Percentiles rank a stretch among this genome's conserved stretches.
Evolutionary conservation across 2,329 filamentous ascomycete species (phyloP).

Genomic region (Aspergillus terreus): DNA sequence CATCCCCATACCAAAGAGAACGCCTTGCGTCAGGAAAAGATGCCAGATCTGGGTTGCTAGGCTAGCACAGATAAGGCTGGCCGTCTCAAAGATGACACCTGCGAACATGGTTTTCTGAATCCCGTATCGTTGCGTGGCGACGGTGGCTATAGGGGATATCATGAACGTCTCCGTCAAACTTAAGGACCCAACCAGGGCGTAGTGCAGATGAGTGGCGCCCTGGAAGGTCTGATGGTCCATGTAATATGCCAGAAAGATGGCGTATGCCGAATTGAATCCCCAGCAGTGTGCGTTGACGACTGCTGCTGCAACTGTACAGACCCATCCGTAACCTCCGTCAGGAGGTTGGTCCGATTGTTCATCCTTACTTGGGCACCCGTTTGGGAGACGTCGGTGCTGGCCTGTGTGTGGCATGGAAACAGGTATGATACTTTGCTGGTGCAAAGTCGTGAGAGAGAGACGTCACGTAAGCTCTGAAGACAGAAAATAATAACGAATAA

Average conservation of each 20-base stretch:
- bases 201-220: slow-evolving; percentile 32
- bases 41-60: slow-evolving; percentile 39
- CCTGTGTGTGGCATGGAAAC: no score
- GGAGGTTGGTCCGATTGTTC: neutral
- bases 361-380: no score
- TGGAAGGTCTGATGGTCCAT: slow-evolving; percentile 32
- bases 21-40: slow-evolving; percentile 40
- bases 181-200: slow-evolving; percentile 40
- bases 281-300: slow-evolving; percentile 10
- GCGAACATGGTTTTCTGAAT: slow-evolving; percentile 25
- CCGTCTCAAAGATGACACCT: slow-evolving; percentile 31
- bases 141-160: slow-evolving; percentile 19
- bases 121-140: slow-evolving; percentile 18
- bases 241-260: slow-evolving; percentile 44
- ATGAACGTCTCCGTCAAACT: slow-evolving; percentile 28
- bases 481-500: no score
- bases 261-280: slow-evolving; percentile 29
- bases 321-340: slow-evolving; percentile 13
- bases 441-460: no score
- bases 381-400: no score
- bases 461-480: no score
- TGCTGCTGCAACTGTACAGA: slow-evolving; percentile 4
- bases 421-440: no score
- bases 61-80: slow-evolving; percentile 34
- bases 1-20: slow-evolving; percentile 39